Evolutionary conservation across 1,284 basidiomycete genomes (phyloP).

Genomic region (Puccinia triticina): DNA sequence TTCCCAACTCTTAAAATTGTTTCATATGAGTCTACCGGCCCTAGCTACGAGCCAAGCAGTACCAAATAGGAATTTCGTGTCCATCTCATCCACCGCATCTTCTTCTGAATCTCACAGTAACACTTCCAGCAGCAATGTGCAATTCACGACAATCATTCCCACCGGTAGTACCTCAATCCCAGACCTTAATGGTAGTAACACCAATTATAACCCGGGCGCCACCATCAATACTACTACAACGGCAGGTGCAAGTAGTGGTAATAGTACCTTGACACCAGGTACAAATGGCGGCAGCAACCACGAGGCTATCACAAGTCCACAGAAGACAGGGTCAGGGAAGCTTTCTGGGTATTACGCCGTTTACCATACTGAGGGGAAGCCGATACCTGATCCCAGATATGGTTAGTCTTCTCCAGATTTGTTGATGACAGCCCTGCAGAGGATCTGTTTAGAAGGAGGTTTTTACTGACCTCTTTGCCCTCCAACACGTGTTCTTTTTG

Average conservation of each 20-base stretch:
- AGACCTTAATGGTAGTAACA: not conserved
- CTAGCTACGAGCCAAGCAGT: not conserved
- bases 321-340: conserved; percentile 8
- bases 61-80: not conserved
- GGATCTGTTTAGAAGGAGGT: not conserved
- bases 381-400: conserved; percentile 30
- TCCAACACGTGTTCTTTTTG: not conserved
- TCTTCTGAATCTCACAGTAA: conserved; percentile 12
- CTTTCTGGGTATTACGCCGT: conserved; percentile 36
- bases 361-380: conserved; percentile 20
- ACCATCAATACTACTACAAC: not conserved
- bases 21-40: not conserved
- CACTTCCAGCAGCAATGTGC: not conserved
- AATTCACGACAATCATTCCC: not conserved
- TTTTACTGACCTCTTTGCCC: not conserved
- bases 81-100: not conserved
- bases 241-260: not conserved
- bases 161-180: not conserved
- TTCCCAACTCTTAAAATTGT: not conserved
- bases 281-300: not conserved
- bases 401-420: conserved; percentile 12
- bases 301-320: not conserved
- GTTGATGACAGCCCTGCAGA: not conserved
- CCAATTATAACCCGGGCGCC: not conserved
- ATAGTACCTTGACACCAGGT: not conserved